Conservation (phyloP, 768 basidiomycete species). For the Boletus tomentosulus region DNA sequence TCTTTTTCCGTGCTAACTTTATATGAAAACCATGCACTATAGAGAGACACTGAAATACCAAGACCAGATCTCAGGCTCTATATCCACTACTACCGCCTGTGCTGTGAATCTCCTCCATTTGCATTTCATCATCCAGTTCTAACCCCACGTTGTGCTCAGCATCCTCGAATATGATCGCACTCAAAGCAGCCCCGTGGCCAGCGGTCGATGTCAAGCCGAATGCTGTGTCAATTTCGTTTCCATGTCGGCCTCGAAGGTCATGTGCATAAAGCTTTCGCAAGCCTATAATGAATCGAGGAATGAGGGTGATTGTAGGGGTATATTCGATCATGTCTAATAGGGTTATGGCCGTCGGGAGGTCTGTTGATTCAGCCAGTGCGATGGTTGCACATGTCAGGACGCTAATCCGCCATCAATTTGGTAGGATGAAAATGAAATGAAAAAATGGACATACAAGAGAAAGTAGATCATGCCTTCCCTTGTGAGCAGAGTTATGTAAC, state of each 20-base stretch:
- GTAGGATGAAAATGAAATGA: background rate
- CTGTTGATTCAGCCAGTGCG: background rate
- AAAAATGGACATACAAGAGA: background rate
- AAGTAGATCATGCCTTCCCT: constrained; percentile 1
- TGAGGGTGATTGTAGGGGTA: background rate
- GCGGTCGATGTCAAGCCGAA: background rate
- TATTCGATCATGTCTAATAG: background rate
- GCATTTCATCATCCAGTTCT: background rate
- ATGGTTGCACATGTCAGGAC: background rate
- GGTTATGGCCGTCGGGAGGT: background rate
- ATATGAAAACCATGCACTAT: no score
- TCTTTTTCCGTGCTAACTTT: no score
- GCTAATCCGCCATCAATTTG: background rate
- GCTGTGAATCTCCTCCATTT: background rate
- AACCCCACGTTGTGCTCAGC: background rate
- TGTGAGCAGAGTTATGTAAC: background rate
- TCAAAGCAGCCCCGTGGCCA: background rate
- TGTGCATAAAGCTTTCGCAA: background rate
- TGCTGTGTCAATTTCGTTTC: background rate
- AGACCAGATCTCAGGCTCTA: background rate
- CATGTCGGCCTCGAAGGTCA: background rate
- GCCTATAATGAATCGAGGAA: background rate
- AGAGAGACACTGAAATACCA: no score
- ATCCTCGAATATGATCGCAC: background rate
- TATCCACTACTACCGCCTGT: background rate